Conservation (phyloP, 2,329 filamentous ascomycete genomes). For the Ploettnerulaceae sp. region DNA sequence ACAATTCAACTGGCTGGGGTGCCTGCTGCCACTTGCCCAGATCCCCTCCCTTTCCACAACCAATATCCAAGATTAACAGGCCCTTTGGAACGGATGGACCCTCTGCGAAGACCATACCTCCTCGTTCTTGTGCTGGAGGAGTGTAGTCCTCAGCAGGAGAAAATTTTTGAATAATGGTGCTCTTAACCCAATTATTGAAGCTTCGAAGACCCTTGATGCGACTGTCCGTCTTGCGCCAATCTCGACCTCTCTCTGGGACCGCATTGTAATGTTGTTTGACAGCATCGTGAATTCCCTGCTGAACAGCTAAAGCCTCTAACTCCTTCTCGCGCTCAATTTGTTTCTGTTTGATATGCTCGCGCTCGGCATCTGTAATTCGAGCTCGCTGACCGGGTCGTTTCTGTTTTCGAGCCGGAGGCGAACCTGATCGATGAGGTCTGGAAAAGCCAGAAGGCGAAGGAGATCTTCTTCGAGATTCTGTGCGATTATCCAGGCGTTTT, state of each 20-base stretch:
- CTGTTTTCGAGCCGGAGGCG: conserved; percentile 52
- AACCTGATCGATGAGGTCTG: conserved; percentile 26
- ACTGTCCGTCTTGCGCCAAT: conserved; percentile 92
- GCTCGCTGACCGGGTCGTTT: conserved; percentile 65
- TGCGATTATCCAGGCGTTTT: conserved; percentile 23
- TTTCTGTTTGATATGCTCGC: conserved; percentile 61
- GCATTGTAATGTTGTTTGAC: conserved; percentile 94
- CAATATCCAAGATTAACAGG: conserved; percentile 84
- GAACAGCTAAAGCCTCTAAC: conserved; percentile 32
- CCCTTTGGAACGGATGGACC: conserved; percentile 41
- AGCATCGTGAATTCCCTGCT: conserved; percentile 70
- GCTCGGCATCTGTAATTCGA: conserved; percentile 62
- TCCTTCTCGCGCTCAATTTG: conserved; percentile 51
- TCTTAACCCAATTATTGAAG: conserved; percentile 99
- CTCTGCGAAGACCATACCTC: conserved; percentile 34
- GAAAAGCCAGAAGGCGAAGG: conserved; percentile 25
- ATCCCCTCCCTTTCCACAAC: conserved; percentile 95
- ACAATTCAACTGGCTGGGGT: conserved; percentile 84
- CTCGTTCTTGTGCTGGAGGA: conserved; percentile 53
- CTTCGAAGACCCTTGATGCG: conserved; percentile 90
- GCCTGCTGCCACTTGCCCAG: conserved; percentile 94
- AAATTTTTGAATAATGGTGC: conserved; percentile 94
- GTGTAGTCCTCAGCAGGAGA: conserved; percentile 72
- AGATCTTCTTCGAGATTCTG: conserved; percentile 25
- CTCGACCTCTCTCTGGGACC: conserved; percentile 85